Base-by-base conservation (phyloP, 306 rosid genomes). In the Myrica gale region DNA sequence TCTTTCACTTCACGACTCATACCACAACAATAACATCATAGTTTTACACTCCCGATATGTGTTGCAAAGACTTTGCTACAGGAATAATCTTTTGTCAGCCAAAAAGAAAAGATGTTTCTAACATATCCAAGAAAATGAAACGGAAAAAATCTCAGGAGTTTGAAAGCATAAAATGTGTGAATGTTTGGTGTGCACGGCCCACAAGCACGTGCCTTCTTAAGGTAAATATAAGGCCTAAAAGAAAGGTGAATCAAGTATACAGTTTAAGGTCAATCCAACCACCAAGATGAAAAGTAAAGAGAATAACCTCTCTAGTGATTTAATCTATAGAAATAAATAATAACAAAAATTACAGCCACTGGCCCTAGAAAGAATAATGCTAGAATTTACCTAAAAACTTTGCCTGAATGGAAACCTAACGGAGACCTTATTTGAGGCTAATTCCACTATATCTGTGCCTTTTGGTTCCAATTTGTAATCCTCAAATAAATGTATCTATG, bases 361-460 rank as follows among this genome's bases (percentile, higher is more conserved):
- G 43, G 0, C 13, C 5, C 12, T 61, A 32, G 26, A 32, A 5
- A 21, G 9, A 61, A 0, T 61, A 32, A 26, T 61, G 44, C 67
- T 58, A 20, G 42, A 58, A 58, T 58, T 21, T 58, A 0, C 19
- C n/a, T 19, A 42, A 74, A 61, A 39, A 6, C 1, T 51, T 37
- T 68, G 42, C 48, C 72, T 26, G 23, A 53, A 76, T 53, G 46
- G 58, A 76, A 65, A 56, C 37, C 20, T 23, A 68, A 68, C 20
- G 71, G 19, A 50, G 21, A 39, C 74, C 69, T 68, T 45, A 2
- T 16, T 15, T 26, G 56, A 23, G 58, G 17, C 42, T 52, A 55
- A 42, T 9, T 7, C 26, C 42, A 57, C 65, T 10, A 61, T 61
- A 32, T 61, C 43, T 61, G 32, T 37, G 32, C 67, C 12, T 23